Evolutionary conservation across 768 basidiomycete genomes (phyloP).

Genomic region (Tylopilus plumbeoviolaceoides): DNA sequence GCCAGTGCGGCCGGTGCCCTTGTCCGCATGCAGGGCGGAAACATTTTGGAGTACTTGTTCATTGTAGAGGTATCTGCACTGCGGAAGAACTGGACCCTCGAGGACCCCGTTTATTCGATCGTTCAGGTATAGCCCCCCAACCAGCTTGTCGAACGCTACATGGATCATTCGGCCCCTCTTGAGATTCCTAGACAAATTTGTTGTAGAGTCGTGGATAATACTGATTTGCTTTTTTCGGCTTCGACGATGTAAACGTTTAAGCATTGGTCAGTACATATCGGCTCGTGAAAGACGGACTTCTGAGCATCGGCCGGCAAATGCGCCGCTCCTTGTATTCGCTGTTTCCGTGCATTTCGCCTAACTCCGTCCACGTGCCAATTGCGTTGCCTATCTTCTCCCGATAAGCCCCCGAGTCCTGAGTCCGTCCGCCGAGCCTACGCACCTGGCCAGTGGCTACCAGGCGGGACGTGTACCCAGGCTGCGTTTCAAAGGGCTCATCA

Average conservation of each 20-base stretch:
- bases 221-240: not conserved
- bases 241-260: too few relatives aligned
- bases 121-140: constrained; percentile 52
- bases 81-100: constrained; percentile 65
- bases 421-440: too few relatives aligned
- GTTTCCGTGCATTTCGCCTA: too few relatives aligned
- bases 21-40: constrained; percentile 75
- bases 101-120: constrained; percentile 84
- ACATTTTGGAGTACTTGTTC: constrained; percentile 90
- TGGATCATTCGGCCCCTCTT: constrained; percentile 14
- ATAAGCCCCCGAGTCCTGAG: too few relatives aligned
- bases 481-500: not conserved
- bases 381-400: too few relatives aligned
- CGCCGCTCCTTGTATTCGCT: too few relatives aligned
- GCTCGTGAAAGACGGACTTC: too few relatives aligned
- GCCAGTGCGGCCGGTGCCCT: constrained; percentile 91
- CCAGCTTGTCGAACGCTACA: not conserved
- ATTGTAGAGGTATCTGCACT: constrained; percentile 80
- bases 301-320: too few relatives aligned
- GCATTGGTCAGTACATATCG: too few relatives aligned
- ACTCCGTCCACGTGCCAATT: too few relatives aligned
- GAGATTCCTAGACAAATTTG: not conserved
- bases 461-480: too few relatives aligned
- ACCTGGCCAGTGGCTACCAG: too few relatives aligned
- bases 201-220: not conserved